phyloP scores from a whole-genome alignment of 305 asterid species.

The Fraxinus platypoda region DNA sequence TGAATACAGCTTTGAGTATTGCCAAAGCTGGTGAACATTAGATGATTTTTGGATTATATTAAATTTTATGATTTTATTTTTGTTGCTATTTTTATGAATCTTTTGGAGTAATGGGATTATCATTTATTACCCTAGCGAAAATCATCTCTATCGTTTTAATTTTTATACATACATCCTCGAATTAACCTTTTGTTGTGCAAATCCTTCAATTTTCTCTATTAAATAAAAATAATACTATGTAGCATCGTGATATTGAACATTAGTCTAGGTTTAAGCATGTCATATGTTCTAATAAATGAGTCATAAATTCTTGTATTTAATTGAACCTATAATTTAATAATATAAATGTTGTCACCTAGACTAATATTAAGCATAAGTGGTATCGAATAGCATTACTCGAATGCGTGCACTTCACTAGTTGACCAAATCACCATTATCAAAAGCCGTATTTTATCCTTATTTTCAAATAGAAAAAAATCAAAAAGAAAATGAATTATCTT shows the following conservation, averaged over 20 bases:
- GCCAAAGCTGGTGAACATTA: slow-evolving; percentile 14
- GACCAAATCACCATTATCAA: background rate
- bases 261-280: too few relatives aligned
- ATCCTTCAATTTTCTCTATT: background rate
- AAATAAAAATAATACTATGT: too few relatives aligned
- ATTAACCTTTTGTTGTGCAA: background rate
- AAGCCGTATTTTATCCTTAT: background rate
- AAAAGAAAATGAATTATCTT: background rate
- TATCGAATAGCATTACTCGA: too few relatives aligned
- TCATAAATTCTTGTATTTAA: too few relatives aligned
- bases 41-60: background rate
- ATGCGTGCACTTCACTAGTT: background rate
- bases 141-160: background rate
- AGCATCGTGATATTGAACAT: too few relatives aligned
- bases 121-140: too few relatives aligned
- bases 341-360: too few relatives aligned
- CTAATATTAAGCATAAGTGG: too few relatives aligned
- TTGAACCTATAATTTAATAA: too few relatives aligned
- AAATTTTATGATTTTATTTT: background rate
- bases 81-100: background rate
- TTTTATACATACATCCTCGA: background rate
- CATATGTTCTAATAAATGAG: too few relatives aligned
- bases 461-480: background rate
- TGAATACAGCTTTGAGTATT: slow-evolving; percentile 20
- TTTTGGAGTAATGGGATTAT: too few relatives aligned